Evolutionary conservation across 257 asterid genomes (phyloP).

Genomic region (Knoxia roxburghii): DNA sequence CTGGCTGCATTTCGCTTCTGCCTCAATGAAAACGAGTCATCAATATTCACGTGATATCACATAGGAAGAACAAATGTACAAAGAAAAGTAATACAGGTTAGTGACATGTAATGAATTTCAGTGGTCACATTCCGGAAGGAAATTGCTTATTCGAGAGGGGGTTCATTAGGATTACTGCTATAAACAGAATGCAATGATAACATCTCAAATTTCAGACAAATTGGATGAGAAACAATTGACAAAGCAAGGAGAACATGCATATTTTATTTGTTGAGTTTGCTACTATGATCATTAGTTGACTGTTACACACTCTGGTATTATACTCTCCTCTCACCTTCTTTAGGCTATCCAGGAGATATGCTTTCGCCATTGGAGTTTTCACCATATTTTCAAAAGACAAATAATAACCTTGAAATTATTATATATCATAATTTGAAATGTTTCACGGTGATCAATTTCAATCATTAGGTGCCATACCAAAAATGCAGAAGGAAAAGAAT

Average conservation of each 20-base stretch:
- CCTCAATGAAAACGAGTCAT: conserved; percentile 3
- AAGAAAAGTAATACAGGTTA: not conserved
- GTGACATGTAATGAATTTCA: not conserved
- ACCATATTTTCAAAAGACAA: not conserved
- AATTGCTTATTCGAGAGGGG: not conserved
- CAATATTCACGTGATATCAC: not conserved
- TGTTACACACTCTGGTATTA: not conserved
- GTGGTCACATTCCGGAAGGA: not conserved
- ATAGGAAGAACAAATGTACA: not conserved
- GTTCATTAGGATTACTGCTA: not conserved
- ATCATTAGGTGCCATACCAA: too few species aligned
- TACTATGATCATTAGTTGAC: not conserved
- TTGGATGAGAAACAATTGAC: not conserved
- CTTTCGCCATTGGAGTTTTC: not conserved
- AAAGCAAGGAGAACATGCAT: not conserved
- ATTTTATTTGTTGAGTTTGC: not conserved
- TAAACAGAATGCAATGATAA: not conserved
- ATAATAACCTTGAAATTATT: not conserved
- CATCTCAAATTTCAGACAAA: not conserved
- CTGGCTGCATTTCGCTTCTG: conserved; percentile 59
- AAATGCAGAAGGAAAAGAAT: too few species aligned
- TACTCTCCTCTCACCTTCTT: not conserved
- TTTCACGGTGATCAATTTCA: too few species aligned
- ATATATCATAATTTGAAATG: not conserved
- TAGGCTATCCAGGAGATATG: not conserved